A percentile compares a stretch with the other conserved stretches of the same genome.
phyloP scores from a whole-genome alignment of 2,329 filamentous ascomycete genomes.

The Elsinoe batatas region DNA sequence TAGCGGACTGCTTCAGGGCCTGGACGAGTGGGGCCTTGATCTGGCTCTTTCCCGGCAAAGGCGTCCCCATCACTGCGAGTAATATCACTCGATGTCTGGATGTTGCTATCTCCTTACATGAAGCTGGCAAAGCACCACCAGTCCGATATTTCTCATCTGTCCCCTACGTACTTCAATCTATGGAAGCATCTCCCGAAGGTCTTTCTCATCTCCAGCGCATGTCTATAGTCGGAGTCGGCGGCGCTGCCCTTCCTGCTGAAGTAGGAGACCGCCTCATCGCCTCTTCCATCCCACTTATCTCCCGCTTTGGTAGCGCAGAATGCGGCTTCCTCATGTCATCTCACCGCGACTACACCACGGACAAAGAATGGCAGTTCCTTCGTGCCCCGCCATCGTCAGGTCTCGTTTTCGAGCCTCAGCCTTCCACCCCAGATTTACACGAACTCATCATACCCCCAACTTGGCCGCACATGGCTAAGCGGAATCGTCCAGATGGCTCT shows the following conservation, averaged over 20 bases:
- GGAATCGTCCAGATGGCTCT: constrained; percentile 49
- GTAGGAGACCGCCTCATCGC: constrained; percentile 46
- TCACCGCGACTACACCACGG: constrained; percentile 43
- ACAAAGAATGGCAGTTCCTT: constrained; percentile 54
- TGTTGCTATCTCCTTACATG: constrained; percentile 23
- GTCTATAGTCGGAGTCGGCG: constrained; percentile 55
- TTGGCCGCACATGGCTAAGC: constrained; percentile 53
- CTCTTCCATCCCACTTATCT: constrained; percentile 47
- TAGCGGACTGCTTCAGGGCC: constrained; percentile 52
- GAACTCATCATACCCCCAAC: constrained; percentile 47
- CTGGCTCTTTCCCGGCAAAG: constrained; percentile 52
- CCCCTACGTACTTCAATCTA: constrained; percentile 48
- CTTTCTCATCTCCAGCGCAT: constrained; percentile 39
- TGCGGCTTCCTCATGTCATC: constrained; percentile 58
- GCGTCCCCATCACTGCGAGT: constrained; percentile 45
- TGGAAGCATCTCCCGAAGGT: constrained; percentile 36
- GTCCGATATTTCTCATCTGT: constrained; percentile 54
- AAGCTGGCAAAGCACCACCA: constrained; percentile 20
- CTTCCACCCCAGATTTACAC: constrained; percentile 27
- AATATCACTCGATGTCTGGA: constrained; percentile 44
- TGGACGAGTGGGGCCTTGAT: constrained; percentile 52
- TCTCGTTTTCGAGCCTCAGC: background rate
- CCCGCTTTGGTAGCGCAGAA: constrained; percentile 55
- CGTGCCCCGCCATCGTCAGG: constrained; percentile 22
- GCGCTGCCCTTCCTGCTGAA: constrained; percentile 45